A percentile compares a stretch with the other conserved stretches of the same genome.
Conservation (phyloP, 1,284 basidiomycete species). For the Irpex sp. region DNA sequence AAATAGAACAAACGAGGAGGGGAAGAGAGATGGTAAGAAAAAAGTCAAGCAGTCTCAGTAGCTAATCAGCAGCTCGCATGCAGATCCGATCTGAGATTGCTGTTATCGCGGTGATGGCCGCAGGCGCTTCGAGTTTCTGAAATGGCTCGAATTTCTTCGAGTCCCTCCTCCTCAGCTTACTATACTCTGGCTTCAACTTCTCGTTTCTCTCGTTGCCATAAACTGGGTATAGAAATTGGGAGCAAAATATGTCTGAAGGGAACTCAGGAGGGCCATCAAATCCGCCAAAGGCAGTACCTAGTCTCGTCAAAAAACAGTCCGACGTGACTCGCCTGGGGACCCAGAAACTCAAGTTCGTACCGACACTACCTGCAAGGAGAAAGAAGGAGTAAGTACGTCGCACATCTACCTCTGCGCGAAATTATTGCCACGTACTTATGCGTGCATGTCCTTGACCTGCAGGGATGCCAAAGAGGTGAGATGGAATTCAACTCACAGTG, state of each 20-base stretch:
- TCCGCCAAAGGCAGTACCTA: constrained; percentile 58
- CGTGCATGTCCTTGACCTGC: background rate
- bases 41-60: background rate
- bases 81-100: background rate
- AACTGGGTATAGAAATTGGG: background rate
- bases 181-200: background rate
- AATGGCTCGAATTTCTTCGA: background rate
- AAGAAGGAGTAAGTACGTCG: constrained; percentile 68
- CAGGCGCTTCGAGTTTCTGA: background rate
- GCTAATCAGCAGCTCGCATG: background rate
- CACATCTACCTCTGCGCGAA: too few relatives aligned
- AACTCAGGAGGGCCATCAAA: constrained; percentile 19
- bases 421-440: background rate
- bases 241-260: constrained; percentile 23
- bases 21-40: constrained; percentile 4
- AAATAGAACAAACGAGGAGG: background rate
- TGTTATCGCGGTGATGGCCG: background rate
- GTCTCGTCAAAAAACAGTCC: constrained; percentile 64
- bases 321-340: constrained; percentile 71
- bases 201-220: background rate
- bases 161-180: too few relatives aligned
- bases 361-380: constrained; percentile 64
- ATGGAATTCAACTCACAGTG: background rate
- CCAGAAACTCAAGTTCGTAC: constrained; percentile 77
- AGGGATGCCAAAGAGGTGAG: constrained; percentile 12